Percentiles rank a stretch among this genome's conserved stretches.
These are phyloP conservation scores for Raffaelea deltoideospora DNA, from an alignment of 2,329 filamentous ascomycete genomes.

Conservation along the genomic window DNA sequence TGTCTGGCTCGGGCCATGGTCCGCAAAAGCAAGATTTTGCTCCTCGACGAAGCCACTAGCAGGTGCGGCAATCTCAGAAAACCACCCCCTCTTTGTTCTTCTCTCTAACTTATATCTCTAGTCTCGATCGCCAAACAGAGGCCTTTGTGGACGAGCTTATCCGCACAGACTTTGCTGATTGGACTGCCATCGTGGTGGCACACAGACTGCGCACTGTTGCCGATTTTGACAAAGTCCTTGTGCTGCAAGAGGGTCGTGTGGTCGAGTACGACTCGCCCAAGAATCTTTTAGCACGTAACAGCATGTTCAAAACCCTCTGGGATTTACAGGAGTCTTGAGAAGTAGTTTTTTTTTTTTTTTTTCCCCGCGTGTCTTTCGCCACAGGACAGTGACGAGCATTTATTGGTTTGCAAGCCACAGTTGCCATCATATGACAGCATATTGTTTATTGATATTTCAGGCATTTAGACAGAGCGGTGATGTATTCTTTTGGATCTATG, in stretches of 20 bases:
- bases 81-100: background rate
- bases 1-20: slow-evolving; percentile 31
- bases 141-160: slow-evolving; percentile 7
- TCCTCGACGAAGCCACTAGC: slow-evolving; percentile 29
- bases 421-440: too few species aligned
- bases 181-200: slow-evolving; percentile 9
- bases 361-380: too few species aligned
- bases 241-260: slow-evolving; percentile 2
- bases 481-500: too few species aligned
- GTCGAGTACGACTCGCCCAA: slow-evolving; percentile 3
- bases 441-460: too few species aligned
- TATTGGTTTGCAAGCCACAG: too few species aligned
- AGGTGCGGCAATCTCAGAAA: too few species aligned
- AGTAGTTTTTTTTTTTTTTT: too few species aligned
- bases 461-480: too few species aligned
- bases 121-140: slow-evolving; percentile 9
- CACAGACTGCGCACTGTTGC: slow-evolving; percentile 10
- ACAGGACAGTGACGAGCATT: too few species aligned
- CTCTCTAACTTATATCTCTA: background rate
- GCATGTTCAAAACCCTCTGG: slow-evolving; percentile 4
- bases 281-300: slow-evolving; percentile 2
- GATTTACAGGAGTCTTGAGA: slow-evolving; percentile 1
- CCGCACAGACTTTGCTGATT: slow-evolving; percentile 4
- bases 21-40: slow-evolving; percentile 21
- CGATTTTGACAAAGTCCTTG: slow-evolving; percentile 7